These are phyloP conservation scores for Aspergillus novoparasiticus DNA, from an alignment of 2,329 filamentous ascomycete species.

Conservation along the genomic window DNA sequence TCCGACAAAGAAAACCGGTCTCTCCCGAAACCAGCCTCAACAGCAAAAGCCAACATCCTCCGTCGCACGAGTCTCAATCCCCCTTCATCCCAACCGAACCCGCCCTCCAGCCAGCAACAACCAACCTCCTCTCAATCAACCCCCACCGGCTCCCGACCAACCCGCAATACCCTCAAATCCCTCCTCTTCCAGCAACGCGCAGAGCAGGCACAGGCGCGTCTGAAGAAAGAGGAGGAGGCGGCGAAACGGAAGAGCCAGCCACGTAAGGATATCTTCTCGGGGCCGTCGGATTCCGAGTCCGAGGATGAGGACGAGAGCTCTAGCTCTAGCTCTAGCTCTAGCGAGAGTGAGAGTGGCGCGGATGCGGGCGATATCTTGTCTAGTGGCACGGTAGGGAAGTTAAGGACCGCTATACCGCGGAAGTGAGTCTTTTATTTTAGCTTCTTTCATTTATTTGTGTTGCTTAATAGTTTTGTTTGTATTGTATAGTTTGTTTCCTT, in stretches of 20 bases:
- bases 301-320: slow-evolving; percentile 12
- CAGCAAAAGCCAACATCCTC: background rate
- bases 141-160: background rate
- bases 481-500: background rate
- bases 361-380: slow-evolving; percentile 28
- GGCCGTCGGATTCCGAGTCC: slow-evolving; percentile 22
- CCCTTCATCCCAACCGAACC: slow-evolving; percentile 1
- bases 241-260: background rate
- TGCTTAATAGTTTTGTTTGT: background rate
- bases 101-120: background rate
- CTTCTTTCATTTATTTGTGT: background rate
- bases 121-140: slow-evolving; percentile 4
- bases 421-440: background rate
- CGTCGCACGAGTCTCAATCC: background rate
- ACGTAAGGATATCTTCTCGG: slow-evolving; percentile 8
- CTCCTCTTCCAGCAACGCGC: background rate
- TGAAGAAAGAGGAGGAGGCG: slow-evolving; percentile 1
- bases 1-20: background rate
- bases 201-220: slow-evolving; percentile 11
- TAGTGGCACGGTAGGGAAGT: slow-evolving; percentile 20
- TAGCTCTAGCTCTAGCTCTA: slow-evolving; percentile 3
- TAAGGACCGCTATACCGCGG: slow-evolving; percentile 10
- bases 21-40: slow-evolving; percentile 3
- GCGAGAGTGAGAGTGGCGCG: slow-evolving; percentile 15
- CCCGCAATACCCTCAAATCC: background rate